A percentile compares a stretch with the other conserved stretches of the same genome.
Evolutionary conservation across 495 filamentous ascomycete genomes (phyloP).

Genomic region (Penicillium coffeae): DNA sequence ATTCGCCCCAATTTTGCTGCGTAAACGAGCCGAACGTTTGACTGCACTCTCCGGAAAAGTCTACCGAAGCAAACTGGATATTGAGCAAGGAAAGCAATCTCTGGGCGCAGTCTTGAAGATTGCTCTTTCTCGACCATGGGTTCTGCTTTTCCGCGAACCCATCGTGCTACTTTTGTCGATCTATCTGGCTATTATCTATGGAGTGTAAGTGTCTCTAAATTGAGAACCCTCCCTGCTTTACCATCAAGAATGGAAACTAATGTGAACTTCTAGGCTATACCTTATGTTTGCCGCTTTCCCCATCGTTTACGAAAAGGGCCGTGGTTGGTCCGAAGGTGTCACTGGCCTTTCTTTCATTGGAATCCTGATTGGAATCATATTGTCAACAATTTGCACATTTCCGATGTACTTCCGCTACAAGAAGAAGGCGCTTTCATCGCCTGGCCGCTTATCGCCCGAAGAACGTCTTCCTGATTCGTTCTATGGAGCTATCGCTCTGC

Average conservation of each 20-base stretch:
- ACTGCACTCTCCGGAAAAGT: constrained; percentile 49
- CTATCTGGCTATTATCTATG: constrained; percentile 61
- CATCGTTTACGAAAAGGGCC: constrained; percentile 47
- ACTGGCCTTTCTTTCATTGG: constrained; percentile 8
- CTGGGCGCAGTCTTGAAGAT: constrained; percentile 32
- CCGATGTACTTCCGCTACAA: constrained; percentile 3
- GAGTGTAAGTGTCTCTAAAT: constrained; percentile 21
- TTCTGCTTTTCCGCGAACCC: constrained; percentile 31
- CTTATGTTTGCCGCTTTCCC: constrained; percentile 64
- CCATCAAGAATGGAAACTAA: neutral
- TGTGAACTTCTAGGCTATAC: constrained; percentile 47
- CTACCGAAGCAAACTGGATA: constrained; percentile 46
- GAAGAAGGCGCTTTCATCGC: neutral
- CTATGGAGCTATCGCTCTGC: constrained; percentile 16
- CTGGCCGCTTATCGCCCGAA: constrained; percentile 9
- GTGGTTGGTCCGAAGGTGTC: constrained; percentile 27
- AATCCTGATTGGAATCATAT: constrained; percentile 44
- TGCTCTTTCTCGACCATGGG: constrained; percentile 25
- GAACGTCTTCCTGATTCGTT: constrained; percentile 15
- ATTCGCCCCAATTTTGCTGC: constrained; percentile 53
- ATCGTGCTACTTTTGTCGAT: constrained; percentile 52
- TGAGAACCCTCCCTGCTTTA: too few species aligned
- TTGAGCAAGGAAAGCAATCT: constrained; percentile 12
- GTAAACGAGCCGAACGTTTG: constrained; percentile 41
- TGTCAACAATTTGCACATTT: constrained; percentile 33